Evolutionary conservation across 129 eudicot species (phyloP).

Genomic region (Helichrysum umbraculigerum): DNA sequence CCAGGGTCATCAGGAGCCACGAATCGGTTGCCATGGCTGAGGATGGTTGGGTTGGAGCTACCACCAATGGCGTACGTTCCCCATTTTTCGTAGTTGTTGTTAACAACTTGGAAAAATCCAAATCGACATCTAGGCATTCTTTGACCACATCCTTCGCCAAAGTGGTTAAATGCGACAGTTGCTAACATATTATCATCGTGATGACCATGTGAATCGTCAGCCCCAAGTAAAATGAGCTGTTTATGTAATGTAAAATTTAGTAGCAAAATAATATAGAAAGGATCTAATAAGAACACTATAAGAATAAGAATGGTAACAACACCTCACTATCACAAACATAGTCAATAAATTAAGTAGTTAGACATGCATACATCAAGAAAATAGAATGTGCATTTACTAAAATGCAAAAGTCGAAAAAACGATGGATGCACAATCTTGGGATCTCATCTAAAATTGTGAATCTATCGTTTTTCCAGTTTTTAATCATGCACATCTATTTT

Average conservation of each 20-base stretch:
- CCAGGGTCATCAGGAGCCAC: conserved; percentile 42
- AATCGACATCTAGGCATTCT: conserved; percentile 78
- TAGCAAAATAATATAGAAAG: not conserved
- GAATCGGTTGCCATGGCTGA: conserved; percentile 87
- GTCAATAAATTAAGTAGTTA: no score
- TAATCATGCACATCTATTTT: not conserved
- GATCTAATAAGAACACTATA: not conserved
- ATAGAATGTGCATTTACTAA: not conserved
- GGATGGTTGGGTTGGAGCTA: conserved; percentile 66
- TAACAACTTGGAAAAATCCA: conserved; percentile 76
- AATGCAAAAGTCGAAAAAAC: no score
- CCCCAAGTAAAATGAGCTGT: conserved; percentile 78
- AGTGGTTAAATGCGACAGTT: conserved; percentile 70
- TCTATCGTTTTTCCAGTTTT: no score
- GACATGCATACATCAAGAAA: not conserved
- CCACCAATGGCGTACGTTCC: conserved; percentile 87
- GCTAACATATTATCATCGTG: conserved; percentile 60
- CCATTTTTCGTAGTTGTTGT: conserved; percentile 82
- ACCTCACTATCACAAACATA: not conserved
- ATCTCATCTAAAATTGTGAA: no score
- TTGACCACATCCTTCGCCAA: conserved; percentile 62
- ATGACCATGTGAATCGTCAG: conserved; percentile 33
- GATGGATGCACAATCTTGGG: no score
- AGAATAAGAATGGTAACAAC: not conserved
- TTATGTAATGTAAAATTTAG: not conserved